Conservation (phyloP, 768 basidiomycete species). For the Asterophora lycoperdoides region DNA sequence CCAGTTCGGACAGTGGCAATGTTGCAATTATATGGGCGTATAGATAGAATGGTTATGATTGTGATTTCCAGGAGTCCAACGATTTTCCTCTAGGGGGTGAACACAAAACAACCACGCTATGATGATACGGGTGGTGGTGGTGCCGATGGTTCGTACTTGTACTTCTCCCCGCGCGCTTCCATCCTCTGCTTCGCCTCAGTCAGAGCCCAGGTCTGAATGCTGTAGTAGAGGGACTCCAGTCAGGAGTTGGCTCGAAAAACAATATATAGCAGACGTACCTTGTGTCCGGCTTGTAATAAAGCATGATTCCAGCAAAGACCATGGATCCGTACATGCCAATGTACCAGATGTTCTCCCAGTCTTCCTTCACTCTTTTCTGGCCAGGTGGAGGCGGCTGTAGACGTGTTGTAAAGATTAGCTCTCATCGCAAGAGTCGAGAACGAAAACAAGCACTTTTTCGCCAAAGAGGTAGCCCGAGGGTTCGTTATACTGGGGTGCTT, state of each 20-base stretch:
- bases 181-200: constrained; percentile 85
- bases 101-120: constrained; percentile 11
- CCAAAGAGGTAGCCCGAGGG: constrained; percentile 85
- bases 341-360: constrained; percentile 91
- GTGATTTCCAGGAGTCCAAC: not conserved
- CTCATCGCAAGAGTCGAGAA: not conserved
- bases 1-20: not conserved
- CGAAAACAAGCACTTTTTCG: constrained; percentile 63
- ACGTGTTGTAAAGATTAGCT: not conserved
- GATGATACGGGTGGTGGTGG: constrained; percentile 25
- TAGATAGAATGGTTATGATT: constrained; percentile 7
- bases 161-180: constrained; percentile 90
- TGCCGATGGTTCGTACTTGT: constrained; percentile 68
- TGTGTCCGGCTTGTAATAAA: constrained; percentile 93
- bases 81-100: not conserved
- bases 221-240: constrained; percentile 25
- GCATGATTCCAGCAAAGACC: constrained; percentile 65
- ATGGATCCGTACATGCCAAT: constrained; percentile 89
- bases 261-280: constrained; percentile 48
- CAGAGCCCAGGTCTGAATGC: constrained; percentile 91
- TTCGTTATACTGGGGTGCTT: constrained; percentile 82
- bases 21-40: not conserved
- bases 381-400: constrained; percentile 70
- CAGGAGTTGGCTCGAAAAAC: not conserved
- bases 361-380: constrained; percentile 81